Evolutionary conservation across 768 basidiomycete species (phyloP).

Genomic region (Xerocomellus amylosporus): DNA sequence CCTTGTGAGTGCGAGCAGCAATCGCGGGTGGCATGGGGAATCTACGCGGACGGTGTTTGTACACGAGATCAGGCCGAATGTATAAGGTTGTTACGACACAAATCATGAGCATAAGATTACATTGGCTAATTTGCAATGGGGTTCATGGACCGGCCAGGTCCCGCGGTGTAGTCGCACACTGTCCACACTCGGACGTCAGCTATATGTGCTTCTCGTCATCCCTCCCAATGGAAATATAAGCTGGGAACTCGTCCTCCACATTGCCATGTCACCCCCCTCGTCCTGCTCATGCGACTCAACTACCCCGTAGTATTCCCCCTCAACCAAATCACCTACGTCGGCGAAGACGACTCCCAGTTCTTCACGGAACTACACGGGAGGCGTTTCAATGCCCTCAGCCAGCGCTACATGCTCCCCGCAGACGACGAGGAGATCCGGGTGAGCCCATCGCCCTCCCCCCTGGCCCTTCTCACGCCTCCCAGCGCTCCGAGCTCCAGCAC

Average conservation of each 20-base stretch:
- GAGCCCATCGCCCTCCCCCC: slow-evolving; percentile 4
- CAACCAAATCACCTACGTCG: slow-evolving; percentile 37
- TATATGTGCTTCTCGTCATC: slow-evolving; percentile 34
- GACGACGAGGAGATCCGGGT: slow-evolving; percentile 68
- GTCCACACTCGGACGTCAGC: slow-evolving; percentile 18
- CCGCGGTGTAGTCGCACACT: slow-evolving; percentile 33
- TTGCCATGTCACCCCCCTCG: slow-evolving; percentile 23
- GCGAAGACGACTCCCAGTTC: slow-evolving; percentile 47
- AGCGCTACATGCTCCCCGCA: slow-evolving; percentile 59
- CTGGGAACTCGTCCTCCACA: slow-evolving; percentile 12
- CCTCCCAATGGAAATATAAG: slow-evolving; percentile 29
- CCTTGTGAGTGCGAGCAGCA: slow-evolving; percentile 88
- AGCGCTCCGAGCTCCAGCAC: slow-evolving; percentile 66
- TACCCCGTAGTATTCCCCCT: slow-evolving; percentile 34
- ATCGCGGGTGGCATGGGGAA: slow-evolving; percentile 92
- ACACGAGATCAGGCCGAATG: slow-evolving; percentile 70
- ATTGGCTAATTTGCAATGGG: slow-evolving; percentile 30
- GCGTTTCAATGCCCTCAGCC: slow-evolving; percentile 53
- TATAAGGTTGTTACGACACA: slow-evolving; percentile 34
- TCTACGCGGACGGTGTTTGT: slow-evolving; percentile 88
- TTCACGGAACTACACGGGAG: slow-evolving; percentile 55
- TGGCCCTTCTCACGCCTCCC: slow-evolving; percentile 2
- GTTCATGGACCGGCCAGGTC: slow-evolving; percentile 23
- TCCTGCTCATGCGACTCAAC: slow-evolving; percentile 28
- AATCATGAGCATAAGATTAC: slow-evolving; percentile 24